Evolutionary conservation across 176 grass and related monocot species (phyloP), one percentile per base, ranked within the genome.

Genomic region (Poa pratensis): DNA sequence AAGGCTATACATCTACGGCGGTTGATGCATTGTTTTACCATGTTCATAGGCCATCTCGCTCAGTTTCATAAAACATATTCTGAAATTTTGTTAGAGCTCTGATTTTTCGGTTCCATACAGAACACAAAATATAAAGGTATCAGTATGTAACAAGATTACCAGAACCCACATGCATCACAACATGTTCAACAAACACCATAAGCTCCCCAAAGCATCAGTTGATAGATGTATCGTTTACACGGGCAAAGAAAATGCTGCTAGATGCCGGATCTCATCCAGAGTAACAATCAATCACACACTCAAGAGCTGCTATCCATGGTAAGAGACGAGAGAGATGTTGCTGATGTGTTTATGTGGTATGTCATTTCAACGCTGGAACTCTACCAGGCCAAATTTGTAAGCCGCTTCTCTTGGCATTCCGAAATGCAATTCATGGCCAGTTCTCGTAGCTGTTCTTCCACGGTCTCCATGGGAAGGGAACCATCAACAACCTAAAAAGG

Each of bases 401-500:
- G 89, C 69, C 88, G 81, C 75, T 90, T 95, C 71, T 84, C 89
- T 74, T 89, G 83, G 78, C 89, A 94, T 60, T 88, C 89, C 12
- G 59, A 28, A 81, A 94, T 81, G 83, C 83, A 89, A 66, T 77
- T 78, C 78, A 87, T 79, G 6, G 87, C 89, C 37, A 94, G 60
- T 63, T 94, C 88, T 67, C 84, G 89, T 24, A 95, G 51, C 78
- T 92, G 89, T 79, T 82, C 78, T 81, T 95, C 93, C 77, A 98
- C 86, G 19, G 79, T 49, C 34, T 98, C 96, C 78, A 98, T 87
- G 58, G 90, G 79, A 64, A 92, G 89, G 86, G 75, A 92, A 48
- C 89, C 93, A 43, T 95, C 89, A 48, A 95, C 64, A 54, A 95
- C 64, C 93, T 98, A 66, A 10, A 49, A 75, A 5, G 15, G 84